Percentiles rank a stretch among this genome's conserved stretches.
These are phyloP conservation scores for Lactifluus pinguis DNA, from an alignment of 768 basidiomycete species.

Conservation along the genomic window DNA sequence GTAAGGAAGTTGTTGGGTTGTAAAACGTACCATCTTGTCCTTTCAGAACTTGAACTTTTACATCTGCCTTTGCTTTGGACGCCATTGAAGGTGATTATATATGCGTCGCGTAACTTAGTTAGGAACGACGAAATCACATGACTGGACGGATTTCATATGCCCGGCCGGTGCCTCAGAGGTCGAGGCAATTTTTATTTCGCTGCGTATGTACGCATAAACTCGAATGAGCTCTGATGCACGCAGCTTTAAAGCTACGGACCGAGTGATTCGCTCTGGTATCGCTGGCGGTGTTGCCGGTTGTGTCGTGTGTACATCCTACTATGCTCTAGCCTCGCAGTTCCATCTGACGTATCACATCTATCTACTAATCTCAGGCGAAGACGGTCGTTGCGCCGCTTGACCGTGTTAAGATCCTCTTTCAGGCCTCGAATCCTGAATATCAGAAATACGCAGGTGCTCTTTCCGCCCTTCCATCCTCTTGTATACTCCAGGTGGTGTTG, in stretches of 20 bases:
- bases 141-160: neutral
- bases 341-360: conserved; percentile 9
- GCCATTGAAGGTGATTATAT: neutral
- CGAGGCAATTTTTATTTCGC: neutral
- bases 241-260: conserved; percentile 19
- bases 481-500: neutral
- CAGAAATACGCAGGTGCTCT: conserved; percentile 77
- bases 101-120: no score
- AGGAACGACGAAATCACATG: neutral
- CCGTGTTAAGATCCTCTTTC: conserved; percentile 97
- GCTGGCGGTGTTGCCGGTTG: conserved; percentile 94
- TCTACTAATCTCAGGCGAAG: conserved; percentile 55
- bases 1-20: no score
- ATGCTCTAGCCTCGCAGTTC: conserved; percentile 1
- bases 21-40: conserved; percentile 16
- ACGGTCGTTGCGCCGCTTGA: conserved; percentile 93
- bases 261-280: conserved; percentile 69
- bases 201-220: conserved; percentile 14
- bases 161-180: no score
- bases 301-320: conserved; percentile 50
- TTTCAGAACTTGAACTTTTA: conserved; percentile 16
- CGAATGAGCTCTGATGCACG: conserved; percentile 57
- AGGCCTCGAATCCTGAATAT: conserved; percentile 93
- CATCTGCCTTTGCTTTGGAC: conserved; percentile 14
- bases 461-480: neutral